Percentiles rank a stretch among this genome's conserved stretches.
Evolutionary conservation across 768 basidiomycete genomes (phyloP).

Genomic region (Amanita brunnescens): DNA sequence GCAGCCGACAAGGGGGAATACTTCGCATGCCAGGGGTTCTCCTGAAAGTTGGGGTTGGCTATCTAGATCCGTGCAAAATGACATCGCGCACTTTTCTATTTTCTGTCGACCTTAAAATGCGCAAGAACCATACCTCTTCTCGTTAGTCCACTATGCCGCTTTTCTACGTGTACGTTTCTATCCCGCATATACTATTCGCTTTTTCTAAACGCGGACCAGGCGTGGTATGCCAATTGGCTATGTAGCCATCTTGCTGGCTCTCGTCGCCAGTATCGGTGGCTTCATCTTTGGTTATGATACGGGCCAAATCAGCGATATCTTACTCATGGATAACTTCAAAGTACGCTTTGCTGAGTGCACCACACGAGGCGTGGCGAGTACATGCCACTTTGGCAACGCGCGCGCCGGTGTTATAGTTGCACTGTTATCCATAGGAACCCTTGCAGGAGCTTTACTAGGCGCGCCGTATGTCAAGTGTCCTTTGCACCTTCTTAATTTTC

Average conservation of each 20-base stretch:
- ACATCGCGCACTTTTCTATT: background rate
- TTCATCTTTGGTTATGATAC: slow-evolving; percentile 66
- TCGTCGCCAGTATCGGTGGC: slow-evolving; percentile 66
- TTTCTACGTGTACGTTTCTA: background rate
- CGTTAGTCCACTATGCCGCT: background rate
- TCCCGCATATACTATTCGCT: too few relatives aligned
- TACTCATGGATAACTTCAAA: slow-evolving; percentile 63
- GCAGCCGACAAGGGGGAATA: background rate
- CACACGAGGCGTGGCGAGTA: slow-evolving; percentile 25
- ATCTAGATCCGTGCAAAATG: background rate
- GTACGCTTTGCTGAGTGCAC: slow-evolving; percentile 51
- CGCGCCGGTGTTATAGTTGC: slow-evolving; percentile 61
- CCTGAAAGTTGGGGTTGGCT: background rate
- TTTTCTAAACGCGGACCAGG: slow-evolving; percentile 19
- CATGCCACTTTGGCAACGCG: slow-evolving; percentile 46
- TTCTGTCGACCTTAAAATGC: background rate
- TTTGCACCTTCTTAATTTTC: background rate
- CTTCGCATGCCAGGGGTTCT: background rate
- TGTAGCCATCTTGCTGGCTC: slow-evolving; percentile 55
- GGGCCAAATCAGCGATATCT: slow-evolving; percentile 71
- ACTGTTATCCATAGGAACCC: slow-evolving; percentile 64
- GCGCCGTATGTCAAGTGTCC: slow-evolving; percentile 40
- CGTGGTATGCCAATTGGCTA: slow-evolving; percentile 54
- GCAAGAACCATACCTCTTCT: background rate
- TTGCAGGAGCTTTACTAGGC: slow-evolving; percentile 52